phyloP scores from a whole-genome alignment of 305 asterid species.

The Fraxinus sp. region DNA sequence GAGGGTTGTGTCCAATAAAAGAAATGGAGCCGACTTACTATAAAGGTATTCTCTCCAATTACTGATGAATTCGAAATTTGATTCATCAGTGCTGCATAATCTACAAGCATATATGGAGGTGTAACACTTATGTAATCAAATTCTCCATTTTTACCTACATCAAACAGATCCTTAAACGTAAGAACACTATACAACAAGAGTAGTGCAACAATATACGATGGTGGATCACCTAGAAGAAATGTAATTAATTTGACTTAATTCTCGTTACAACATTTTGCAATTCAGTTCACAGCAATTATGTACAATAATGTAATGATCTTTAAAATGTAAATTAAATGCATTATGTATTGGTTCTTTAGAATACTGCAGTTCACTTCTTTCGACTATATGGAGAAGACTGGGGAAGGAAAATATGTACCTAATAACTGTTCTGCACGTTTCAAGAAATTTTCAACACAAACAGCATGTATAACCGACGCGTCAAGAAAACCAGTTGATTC shows the following conservation, averaged over 20 bases:
- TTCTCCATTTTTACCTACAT: slow-evolving; percentile 58
- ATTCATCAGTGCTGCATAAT: slow-evolving; percentile 72
- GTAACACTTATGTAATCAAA: slow-evolving; percentile 90
- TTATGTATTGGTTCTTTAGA: not conserved
- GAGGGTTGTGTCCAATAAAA: not conserved
- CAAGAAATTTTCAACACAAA: slow-evolving; percentile 77
- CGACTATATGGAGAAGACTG: not conserved
- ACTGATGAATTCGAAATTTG: slow-evolving; percentile 69
- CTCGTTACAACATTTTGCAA: not conserved
- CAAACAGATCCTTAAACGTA: slow-evolving; percentile 17
- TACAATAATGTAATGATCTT: not conserved
- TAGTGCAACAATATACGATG: not conserved
- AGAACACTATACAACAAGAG: slow-evolving; percentile 20
- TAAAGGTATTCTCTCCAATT: slow-evolving; percentile 77
- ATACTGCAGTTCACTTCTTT: not conserved
- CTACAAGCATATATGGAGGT: slow-evolving; percentile 89
- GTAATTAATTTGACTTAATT: not conserved
- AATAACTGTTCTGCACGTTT: slow-evolving; percentile 55
- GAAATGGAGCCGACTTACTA: slow-evolving; percentile 47
- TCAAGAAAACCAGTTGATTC: slow-evolving; percentile 79
- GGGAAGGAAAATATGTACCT: slow-evolving; percentile 44
- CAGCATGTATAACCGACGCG: slow-evolving; percentile 67
- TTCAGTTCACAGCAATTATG: not conserved
- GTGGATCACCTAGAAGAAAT: not conserved
- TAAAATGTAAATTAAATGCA: not conserved